Conservation (phyloP, 805 yeast genomes). For the Vanderwaltozyma polyspora region DNA sequence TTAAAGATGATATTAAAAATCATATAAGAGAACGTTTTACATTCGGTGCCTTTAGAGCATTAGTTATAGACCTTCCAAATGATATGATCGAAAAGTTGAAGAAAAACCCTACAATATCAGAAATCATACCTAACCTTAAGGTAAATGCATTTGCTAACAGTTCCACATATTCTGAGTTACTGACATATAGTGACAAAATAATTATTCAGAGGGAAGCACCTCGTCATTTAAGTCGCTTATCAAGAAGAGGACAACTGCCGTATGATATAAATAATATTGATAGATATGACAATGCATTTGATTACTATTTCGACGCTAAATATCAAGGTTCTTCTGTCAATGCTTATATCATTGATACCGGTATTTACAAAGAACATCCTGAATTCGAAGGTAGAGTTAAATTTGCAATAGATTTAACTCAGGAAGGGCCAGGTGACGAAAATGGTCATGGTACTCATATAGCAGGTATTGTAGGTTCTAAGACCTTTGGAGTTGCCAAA, state of each 20-base stretch:
- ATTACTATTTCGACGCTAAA: constrained; percentile 38
- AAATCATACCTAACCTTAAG: constrained; percentile 53
- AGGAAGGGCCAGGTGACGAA: constrained; percentile 50
- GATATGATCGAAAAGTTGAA: constrained; percentile 37
- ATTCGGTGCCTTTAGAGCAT: constrained; percentile 62
- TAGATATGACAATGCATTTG: constrained; percentile 18
- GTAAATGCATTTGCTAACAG: constrained; percentile 44
- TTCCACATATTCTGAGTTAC: background rate
- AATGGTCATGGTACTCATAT: constrained; percentile 89
- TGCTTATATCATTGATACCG: constrained; percentile 77
- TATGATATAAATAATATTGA: constrained; percentile 8
- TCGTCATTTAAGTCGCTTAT: constrained; percentile 52
- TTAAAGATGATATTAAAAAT: constrained; percentile 35
- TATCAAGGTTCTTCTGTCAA: constrained; percentile 46
- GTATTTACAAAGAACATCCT: constrained; percentile 48
- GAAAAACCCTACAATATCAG: constrained; percentile 52
- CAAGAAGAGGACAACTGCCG: constrained; percentile 34
- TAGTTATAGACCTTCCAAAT: constrained; percentile 49
- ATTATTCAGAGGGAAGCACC: constrained; percentile 39
- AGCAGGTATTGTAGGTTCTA: constrained; percentile 77
- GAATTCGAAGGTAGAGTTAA: constrained; percentile 53
- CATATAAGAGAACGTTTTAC: constrained; percentile 42
- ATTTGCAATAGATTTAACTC: constrained; percentile 50
- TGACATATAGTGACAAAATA: background rate
- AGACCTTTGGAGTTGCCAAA: constrained; percentile 73